A percentile compares a stretch with the other conserved stretches of the same genome.
Evolutionary conservation across 768 basidiomycete genomes (phyloP).

Genomic region (Cystobasidium ongulense): DNA sequence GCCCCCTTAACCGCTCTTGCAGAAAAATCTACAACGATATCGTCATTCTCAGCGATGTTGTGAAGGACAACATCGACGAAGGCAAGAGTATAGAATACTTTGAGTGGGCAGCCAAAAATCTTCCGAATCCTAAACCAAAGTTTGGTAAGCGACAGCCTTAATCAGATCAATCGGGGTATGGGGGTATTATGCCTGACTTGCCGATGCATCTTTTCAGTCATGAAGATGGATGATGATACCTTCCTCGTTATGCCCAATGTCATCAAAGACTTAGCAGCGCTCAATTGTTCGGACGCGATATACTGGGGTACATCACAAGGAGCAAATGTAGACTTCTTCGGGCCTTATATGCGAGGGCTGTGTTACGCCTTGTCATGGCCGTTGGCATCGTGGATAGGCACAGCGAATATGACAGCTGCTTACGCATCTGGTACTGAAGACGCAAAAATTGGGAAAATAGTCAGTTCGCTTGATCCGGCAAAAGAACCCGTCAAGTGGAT

Average conservation of each 20-base stretch:
- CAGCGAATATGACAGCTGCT: conserved; percentile 1
- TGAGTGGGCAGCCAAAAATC: not conserved
- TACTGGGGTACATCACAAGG: conserved; percentile 25
- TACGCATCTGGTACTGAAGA: conserved; percentile 8
- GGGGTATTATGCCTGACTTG: not conserved
- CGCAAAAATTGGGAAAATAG: conserved; percentile 1
- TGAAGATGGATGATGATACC: conserved; percentile 29
- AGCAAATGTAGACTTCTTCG: conserved; percentile 6
- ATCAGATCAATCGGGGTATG: too few species aligned
- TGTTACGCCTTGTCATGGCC: conserved; percentile 26
- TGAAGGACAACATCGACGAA: conserved; percentile 22
- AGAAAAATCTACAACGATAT: conserved; percentile 11
- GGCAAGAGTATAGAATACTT: conserved; percentile 24
- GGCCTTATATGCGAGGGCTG: conserved; percentile 17
- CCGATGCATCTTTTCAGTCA: not conserved
- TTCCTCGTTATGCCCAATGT: conserved; percentile 25
- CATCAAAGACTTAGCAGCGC: not conserved
- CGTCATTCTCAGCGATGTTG: conserved; percentile 6
- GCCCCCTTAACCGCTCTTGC: not conserved
- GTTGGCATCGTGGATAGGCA: conserved; percentile 18
- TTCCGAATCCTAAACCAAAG: conserved; percentile 15
- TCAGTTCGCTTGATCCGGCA: not conserved
- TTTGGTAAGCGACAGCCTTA: not conserved
- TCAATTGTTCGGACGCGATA: conserved; percentile 9
- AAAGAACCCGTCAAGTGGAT: conserved; percentile 21